Evolutionary conservation across 192 early-diverging fungal species (phyloP).

Genomic region (Mortierella alpina): DNA sequence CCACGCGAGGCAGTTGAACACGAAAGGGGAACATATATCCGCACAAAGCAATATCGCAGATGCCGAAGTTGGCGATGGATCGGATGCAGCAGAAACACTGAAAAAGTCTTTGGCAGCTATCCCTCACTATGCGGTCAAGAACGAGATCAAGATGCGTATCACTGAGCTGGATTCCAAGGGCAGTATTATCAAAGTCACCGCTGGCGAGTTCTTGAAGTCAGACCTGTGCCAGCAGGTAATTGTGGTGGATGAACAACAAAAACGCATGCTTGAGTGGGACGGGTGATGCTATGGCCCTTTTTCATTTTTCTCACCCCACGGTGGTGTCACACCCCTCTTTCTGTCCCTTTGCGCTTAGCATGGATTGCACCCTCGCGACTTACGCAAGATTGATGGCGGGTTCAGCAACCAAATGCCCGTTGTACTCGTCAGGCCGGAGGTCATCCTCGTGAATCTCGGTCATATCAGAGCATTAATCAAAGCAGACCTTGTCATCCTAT

Average conservation of each 20-base stretch:
- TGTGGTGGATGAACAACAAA: not conserved
- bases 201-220: conserved; percentile 80
- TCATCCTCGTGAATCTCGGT: conserved; percentile 84
- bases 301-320: not conserved
- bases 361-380: conserved; percentile 82
- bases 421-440: conserved; percentile 85
- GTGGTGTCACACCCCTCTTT: not conserved
- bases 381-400: conserved; percentile 81
- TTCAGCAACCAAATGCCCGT: conserved; percentile 81
- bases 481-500: conserved; percentile 79
- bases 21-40: no score
- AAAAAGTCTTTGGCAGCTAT: conserved; percentile 29
- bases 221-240: conserved; percentile 74
- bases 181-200: conserved; percentile 69
- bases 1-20: no score
- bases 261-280: not conserved
- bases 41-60: not conserved
- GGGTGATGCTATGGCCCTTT: not conserved
- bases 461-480: conserved; percentile 85
- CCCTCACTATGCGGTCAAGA: conserved; percentile 25
- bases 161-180: conserved; percentile 76
- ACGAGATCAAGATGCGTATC: conserved; percentile 42
- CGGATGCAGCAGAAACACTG: conserved; percentile 6
- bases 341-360: conserved; percentile 40
- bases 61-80: not conserved